phyloP scores from a whole-genome alignment of 2,329 filamentous ascomycete genomes.

The Aspergillus ochraceoroseus region DNA sequence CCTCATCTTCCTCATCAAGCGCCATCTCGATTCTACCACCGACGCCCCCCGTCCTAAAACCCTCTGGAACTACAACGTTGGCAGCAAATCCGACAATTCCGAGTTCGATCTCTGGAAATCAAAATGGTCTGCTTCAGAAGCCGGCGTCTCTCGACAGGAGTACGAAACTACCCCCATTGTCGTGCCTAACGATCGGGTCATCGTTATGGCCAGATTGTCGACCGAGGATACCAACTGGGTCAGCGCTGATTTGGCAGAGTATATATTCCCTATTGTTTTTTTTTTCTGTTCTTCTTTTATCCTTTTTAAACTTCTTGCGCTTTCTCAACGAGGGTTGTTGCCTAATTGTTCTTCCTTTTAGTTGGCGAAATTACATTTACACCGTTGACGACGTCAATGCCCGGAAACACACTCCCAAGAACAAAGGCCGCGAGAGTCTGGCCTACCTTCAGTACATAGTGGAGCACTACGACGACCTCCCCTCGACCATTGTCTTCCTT shows the following conservation, averaged over 20 bases:
- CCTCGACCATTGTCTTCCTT: constrained; percentile 52
- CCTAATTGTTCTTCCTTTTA: constrained; percentile 13
- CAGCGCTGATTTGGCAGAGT: constrained; percentile 42
- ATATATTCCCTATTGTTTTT: neutral
- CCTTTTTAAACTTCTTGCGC: neutral
- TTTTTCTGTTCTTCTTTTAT: neutral
- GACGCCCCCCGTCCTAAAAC: constrained; percentile 21
- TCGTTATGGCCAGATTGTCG: constrained; percentile 43
- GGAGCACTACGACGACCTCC: constrained; percentile 46
- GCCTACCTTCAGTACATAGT: constrained; percentile 47
- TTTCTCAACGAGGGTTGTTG: no score
- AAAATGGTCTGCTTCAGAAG: constrained; percentile 9
- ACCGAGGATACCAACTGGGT: constrained; percentile 48
- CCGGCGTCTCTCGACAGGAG: constrained; percentile 10
- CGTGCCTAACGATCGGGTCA: constrained; percentile 37
- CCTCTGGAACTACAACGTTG: constrained; percentile 28
- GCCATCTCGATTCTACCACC: constrained; percentile 21
- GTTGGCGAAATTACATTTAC: constrained; percentile 47
- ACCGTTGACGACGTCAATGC: constrained; percentile 37
- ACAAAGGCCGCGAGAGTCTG: constrained; percentile 45
- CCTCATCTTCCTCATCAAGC: constrained; percentile 28
- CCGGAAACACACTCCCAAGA: constrained; percentile 32
- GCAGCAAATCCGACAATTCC: constrained; percentile 8
- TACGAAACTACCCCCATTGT: constrained; percentile 30
- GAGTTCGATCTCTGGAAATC: constrained; percentile 6